phyloP scores from a whole-genome alignment of 768 basidiomycete genomes.

The Dioszegia aurantiaca region DNA sequence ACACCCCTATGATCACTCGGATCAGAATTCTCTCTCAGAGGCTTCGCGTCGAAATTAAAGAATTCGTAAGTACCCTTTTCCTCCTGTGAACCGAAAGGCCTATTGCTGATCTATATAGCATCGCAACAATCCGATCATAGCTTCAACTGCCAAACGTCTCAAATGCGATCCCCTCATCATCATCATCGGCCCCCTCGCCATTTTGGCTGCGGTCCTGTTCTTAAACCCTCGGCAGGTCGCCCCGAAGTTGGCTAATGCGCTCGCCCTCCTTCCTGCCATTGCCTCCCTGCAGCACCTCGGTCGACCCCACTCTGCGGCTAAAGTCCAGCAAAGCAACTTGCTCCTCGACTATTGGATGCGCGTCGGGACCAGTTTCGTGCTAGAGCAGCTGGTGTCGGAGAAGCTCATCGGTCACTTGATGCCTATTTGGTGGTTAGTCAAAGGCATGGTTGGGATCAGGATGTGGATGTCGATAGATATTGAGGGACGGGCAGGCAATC shows the following conservation, averaged over 20 bases:
- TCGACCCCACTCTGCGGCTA: background rate
- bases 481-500: background rate
- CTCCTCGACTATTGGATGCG: conserved; percentile 14
- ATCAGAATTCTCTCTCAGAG: too few relatives aligned
- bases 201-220: conserved; percentile 3
- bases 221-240: conserved; percentile 2
- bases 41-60: background rate
- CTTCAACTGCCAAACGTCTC: background rate
- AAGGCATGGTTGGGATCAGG: conserved; percentile 8
- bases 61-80: conserved; percentile 3
- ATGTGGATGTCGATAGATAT: conserved; percentile 2
- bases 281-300: background rate
- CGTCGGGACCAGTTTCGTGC: conserved; percentile 9
- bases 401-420: conserved; percentile 3
- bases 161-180: background rate
- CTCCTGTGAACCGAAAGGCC: too few relatives aligned
- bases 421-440: conserved; percentile 14
- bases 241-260: background rate
- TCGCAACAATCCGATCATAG: background rate
- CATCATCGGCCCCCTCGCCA: background rate
- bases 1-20: too few relatives aligned
- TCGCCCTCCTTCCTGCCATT: conserved; percentile 7
- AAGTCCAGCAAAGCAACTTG: conserved; percentile 1
- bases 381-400: conserved; percentile 4
- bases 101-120: too few relatives aligned